Evolutionary conservation across 148 eudicot species (phyloP).

Genomic region (Camellia sinensis): DNA sequence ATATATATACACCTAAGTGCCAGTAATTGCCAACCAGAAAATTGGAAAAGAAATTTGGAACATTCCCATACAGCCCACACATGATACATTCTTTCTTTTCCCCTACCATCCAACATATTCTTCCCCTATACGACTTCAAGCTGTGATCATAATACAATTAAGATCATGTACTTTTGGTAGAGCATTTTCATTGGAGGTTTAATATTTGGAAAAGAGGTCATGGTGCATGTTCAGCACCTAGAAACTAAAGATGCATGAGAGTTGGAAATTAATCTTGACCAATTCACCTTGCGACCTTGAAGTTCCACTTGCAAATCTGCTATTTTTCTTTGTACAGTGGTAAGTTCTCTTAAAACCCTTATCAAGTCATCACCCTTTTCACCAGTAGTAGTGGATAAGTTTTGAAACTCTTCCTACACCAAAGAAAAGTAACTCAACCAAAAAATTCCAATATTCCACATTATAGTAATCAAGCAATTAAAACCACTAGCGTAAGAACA

Average conservation of each 20-base stretch:
- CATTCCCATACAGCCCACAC: neutral
- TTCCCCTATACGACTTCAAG: neutral
- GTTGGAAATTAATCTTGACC: neutral
- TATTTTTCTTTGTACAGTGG: constrained; percentile 86
- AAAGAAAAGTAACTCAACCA: constrained; percentile 11
- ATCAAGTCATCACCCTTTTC: constrained; percentile 87
- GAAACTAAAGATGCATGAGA: neutral
- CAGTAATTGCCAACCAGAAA: neutral
- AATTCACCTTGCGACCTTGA: constrained; percentile 90
- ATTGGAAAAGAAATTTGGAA: neutral
- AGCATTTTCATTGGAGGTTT: neutral
- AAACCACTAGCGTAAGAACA: neutral
- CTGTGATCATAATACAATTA: too few species aligned
- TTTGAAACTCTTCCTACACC: constrained; percentile 74
- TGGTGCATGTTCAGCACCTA: neutral
- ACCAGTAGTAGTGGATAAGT: constrained; percentile 38
- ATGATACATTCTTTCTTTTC: neutral
- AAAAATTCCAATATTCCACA: neutral
- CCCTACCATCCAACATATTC: neutral
- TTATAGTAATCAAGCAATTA: neutral
- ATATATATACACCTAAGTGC: neutral
- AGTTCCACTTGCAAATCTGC: constrained; percentile 98
- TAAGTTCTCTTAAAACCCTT: constrained; percentile 88
- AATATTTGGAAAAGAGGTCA: neutral
- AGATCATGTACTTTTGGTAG: neutral